These are phyloP conservation scores for Tuber magnatum DNA, from an alignment of 495 filamentous ascomycete species.

Conservation along the genomic window DNA sequence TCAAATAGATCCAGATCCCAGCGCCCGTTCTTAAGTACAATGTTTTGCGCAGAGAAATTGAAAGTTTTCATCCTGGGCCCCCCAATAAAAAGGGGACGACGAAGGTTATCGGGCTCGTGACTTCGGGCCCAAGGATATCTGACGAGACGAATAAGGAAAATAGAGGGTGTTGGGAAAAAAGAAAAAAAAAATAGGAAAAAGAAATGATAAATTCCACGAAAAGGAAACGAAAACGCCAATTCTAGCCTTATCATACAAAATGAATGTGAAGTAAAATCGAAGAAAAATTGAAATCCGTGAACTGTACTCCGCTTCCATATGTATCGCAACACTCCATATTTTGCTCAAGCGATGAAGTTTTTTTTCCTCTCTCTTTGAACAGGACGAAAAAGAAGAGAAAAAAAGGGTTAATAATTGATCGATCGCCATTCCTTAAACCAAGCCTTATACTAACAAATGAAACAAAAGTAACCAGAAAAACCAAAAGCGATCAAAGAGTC, in stretches of 20 bases:
- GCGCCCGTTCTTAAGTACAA: slow-evolving; percentile 31
- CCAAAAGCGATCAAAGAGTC: background rate
- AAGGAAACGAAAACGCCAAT: slow-evolving; percentile 33
- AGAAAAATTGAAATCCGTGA: slow-evolving; percentile 34
- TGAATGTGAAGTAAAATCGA: slow-evolving; percentile 19
- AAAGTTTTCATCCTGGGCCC: slow-evolving; percentile 15
- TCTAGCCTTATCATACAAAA: slow-evolving; percentile 38
- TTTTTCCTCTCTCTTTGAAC: slow-evolving; percentile 14
- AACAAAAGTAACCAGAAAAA: slow-evolving; percentile 15
- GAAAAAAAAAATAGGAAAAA: slow-evolving; percentile 21
- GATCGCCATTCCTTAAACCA: slow-evolving; percentile 40
- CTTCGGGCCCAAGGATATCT: slow-evolving; percentile 3
- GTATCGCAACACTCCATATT: slow-evolving; percentile 14
- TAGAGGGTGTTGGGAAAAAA: slow-evolving; percentile 22
- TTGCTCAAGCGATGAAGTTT: slow-evolving; percentile 13
- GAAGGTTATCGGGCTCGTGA: slow-evolving; percentile 4
- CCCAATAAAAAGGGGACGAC: slow-evolving; percentile 18
- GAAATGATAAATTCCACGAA: slow-evolving; percentile 21
- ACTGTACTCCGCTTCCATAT: slow-evolving; percentile 17
- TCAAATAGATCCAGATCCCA: slow-evolving; percentile 23
- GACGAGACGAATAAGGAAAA: slow-evolving; percentile 2
- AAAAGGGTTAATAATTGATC: slow-evolving; percentile 36
- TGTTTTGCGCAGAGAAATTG: slow-evolving; percentile 21
- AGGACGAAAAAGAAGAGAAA: slow-evolving; percentile 28
- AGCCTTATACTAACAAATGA: slow-evolving; percentile 38